A percentile compares a stretch with the other conserved stretches of the same genome.
Evolutionary conservation across 2,329 filamentous ascomycete genomes (phyloP).

Genomic region (Pyricularia grisea): DNA sequence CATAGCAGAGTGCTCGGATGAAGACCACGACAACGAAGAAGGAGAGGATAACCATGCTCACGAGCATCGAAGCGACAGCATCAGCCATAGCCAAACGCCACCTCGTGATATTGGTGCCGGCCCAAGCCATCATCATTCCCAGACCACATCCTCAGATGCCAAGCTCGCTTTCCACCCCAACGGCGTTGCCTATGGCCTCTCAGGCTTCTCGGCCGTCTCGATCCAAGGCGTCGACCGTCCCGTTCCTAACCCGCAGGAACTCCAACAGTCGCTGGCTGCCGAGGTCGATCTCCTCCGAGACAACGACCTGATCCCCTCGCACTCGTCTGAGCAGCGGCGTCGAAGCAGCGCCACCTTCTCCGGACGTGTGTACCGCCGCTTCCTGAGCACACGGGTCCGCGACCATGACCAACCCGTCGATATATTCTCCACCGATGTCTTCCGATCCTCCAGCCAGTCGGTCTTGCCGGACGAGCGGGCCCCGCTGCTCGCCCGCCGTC

Average conservation of each 20-base stretch:
- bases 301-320: slow-evolving; percentile 7
- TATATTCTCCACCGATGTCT: not conserved
- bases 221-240: slow-evolving; percentile 13
- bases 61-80: not conserved
- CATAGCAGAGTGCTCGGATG: slow-evolving; percentile 13
- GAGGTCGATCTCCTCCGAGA: slow-evolving; percentile 9
- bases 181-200: slow-evolving; percentile 13
- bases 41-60: not conserved
- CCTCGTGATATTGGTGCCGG: not conserved
- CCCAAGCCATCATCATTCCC: not conserved
- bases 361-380: slow-evolving; percentile 6
- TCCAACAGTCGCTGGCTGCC: slow-evolving; percentile 13
- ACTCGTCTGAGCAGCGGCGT: not conserved
- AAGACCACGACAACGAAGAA: slow-evolving; percentile 7
- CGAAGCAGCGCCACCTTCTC: slow-evolving; percentile 2
- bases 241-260: slow-evolving; percentile 13
- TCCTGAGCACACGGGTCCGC: slow-evolving; percentile 8
- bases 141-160: not conserved
- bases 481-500: not conserved
- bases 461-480: slow-evolving; percentile 1
- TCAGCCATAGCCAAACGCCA: not conserved
- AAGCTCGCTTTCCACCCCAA: slow-evolving; percentile 15
- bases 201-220: slow-evolving; percentile 12
- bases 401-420: slow-evolving; percentile 4
- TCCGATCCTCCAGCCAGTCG: not conserved